Conservation (phyloP, 2,329 filamentous ascomycete genomes). For the Penicillium oxalicum region DNA sequence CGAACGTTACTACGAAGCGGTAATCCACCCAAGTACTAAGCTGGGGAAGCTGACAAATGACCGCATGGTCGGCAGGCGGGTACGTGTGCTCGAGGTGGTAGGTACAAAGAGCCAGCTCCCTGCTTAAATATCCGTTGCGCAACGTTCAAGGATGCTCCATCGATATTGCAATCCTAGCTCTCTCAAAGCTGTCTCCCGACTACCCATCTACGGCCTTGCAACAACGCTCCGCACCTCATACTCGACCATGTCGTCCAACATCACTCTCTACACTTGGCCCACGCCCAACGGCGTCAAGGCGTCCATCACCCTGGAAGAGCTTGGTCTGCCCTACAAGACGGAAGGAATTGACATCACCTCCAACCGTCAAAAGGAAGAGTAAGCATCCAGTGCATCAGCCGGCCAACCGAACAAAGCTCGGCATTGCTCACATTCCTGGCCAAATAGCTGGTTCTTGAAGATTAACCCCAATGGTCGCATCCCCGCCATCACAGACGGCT, state of each 20-base stretch:
- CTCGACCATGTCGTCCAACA: constrained; percentile 20
- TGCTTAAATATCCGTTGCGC: not conserved
- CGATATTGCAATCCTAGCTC: not conserved
- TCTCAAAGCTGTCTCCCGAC: constrained; percentile 8
- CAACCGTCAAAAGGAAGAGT: constrained; percentile 41
- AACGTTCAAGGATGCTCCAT: not conserved
- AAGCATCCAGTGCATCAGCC: not conserved
- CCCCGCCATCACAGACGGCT: constrained; percentile 41
- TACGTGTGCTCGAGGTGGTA: not conserved
- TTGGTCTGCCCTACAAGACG: constrained; percentile 29
- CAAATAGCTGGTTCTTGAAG: constrained; percentile 38
- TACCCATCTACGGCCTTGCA: constrained; percentile 2
- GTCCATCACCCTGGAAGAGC: constrained; percentile 35
- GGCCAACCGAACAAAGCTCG: too few relatives aligned
- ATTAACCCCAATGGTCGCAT: constrained; percentile 48
- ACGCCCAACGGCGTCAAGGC: constrained; percentile 34
- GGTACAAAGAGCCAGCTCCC: not conserved
- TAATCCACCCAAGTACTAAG: not conserved
- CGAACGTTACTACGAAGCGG: too few relatives aligned
- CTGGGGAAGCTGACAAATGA: constrained; percentile 2
- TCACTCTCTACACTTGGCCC: constrained; percentile 28
- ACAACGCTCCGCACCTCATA: constrained; percentile 8
- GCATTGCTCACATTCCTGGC: not conserved
- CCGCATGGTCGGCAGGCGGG: not conserved
- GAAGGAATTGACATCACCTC: constrained; percentile 40